phyloP scores from a whole-genome alignment of 129 eudicot genomes.

The Glebionis coronaria region DNA sequence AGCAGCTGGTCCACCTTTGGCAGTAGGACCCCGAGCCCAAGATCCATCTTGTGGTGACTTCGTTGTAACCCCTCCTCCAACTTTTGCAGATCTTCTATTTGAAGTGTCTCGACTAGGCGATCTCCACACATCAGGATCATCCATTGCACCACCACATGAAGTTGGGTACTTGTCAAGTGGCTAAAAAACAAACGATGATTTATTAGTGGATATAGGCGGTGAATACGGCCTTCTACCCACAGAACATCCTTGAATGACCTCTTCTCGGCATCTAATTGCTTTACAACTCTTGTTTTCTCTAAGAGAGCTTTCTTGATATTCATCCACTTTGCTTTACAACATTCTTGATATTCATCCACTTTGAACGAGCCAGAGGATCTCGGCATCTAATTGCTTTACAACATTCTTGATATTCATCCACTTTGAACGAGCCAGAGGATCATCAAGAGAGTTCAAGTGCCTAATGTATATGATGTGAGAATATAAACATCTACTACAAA shows the following conservation, averaged over 20 bases:
- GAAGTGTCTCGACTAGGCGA: too few species aligned
- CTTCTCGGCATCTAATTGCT: conserved; percentile 90
- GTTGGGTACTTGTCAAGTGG: too few species aligned
- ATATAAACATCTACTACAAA: neutral
- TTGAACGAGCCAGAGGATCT: conserved; percentile 75
- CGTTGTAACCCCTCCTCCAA: conserved; percentile 61
- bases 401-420: too few species aligned
- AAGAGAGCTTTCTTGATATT: conserved; percentile 76
- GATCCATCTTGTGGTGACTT: conserved; percentile 75
- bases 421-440: conserved; percentile 72
- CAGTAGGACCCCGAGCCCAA: too few species aligned
- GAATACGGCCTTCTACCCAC: conserved; percentile 69
- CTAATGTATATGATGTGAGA: conserved; percentile 28
- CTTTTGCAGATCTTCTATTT: conserved; percentile 69
- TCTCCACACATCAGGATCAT: conserved; percentile 99
- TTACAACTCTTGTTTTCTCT: conserved; percentile 91
- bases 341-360: too few species aligned
- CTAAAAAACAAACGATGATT: conserved; percentile 90
- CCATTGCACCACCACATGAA: conserved; percentile 75
- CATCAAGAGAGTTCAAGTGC: conserved; percentile 81
- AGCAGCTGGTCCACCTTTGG: conserved; percentile 58
- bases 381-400: too few species aligned
- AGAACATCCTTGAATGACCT: conserved; percentile 80
- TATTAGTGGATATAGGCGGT: conserved; percentile 87
- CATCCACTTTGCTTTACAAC: too few species aligned